Base-by-base conservation (phyloP, 1,284 basidiomycete genomes). In the Ganoderma meredithae region DNA sequence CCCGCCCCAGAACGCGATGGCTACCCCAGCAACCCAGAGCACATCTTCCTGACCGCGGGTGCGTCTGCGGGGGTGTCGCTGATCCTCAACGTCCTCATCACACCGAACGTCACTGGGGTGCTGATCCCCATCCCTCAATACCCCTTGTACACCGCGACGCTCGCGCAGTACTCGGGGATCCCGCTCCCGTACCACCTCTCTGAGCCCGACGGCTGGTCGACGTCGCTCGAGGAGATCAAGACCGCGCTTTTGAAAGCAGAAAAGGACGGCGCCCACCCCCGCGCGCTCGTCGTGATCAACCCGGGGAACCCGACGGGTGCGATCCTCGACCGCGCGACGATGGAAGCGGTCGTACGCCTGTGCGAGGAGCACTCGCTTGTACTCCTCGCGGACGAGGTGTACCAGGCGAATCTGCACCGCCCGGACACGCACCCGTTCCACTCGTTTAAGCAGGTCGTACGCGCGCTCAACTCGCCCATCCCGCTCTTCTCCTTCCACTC, bases 91-190 rank as follows among this genome's bases (percentile, higher is more conserved):
- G 89, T 95, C 82, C 87, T 97, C 70, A 91, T 96, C 75, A 82
- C 86, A 33, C 83, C 86, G 5, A 85, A 86, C 19, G 84, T 85
- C 25, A 87, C 89, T 62, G 96, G 95, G 10, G 88, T 97, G 73
- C 86, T 97, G 70, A 99, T 99, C 77, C 97, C 97, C 31, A 99
- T 99, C 72, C 97, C 97, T 1, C 97, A 99, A 83, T 99, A 99
- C 79, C 97, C 97, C 0, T 87, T 99, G 19, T 98, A 99, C 82
- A 98, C 96, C 56, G 97, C 97, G 27, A 92, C 96, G 0, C 90
- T 99, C 62, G 94, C 97, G 0, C 91, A 96, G 76, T 90, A 90
- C 80, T 84, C 86, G 60, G 96, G 96, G 27, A 84, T 88, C n/a
- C 84, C 95, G 0, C 83, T 99, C 52, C 93, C 95, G 0, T 99